Evolutionary conservation across 768 basidiomycete species (phyloP).

Genomic region (Pulveroboletus sp.): DNA sequence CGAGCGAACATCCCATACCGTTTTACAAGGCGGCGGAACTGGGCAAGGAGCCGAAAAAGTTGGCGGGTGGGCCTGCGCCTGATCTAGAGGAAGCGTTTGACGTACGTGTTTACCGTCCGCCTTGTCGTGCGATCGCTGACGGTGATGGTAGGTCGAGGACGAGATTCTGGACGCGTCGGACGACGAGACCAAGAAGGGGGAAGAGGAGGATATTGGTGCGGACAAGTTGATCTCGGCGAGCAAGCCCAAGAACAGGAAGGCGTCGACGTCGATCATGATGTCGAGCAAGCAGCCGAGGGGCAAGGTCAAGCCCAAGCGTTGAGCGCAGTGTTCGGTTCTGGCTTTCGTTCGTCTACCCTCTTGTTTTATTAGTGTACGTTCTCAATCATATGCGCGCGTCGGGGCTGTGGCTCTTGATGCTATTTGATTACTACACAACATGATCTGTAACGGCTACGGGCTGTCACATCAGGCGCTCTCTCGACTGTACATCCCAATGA

Average conservation of each 20-base stretch:
- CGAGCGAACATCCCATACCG: conserved; percentile 85
- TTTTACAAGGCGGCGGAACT: conserved; percentile 87
- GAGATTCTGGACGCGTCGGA: conserved; percentile 45
- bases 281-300: conserved; percentile 18
- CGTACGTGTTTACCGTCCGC: conserved; percentile 38
- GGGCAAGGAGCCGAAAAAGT: conserved; percentile 76
- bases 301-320: conserved; percentile 19
- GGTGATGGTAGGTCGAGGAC: conserved; percentile 42
- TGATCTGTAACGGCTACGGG: too few relatives aligned
- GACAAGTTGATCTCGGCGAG: conserved; percentile 60
- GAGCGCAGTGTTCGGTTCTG: neutral
- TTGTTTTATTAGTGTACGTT: neutral
- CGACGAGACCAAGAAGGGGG: conserved; percentile 37
- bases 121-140: neutral
- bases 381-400: too few relatives aligned
- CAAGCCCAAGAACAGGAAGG: conserved; percentile 38
- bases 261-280: neutral
- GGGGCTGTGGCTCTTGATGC: too few relatives aligned
- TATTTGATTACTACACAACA: too few relatives aligned
- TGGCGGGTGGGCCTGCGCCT: conserved; percentile 69
- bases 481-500: too few relatives aligned
- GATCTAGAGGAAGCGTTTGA: conserved; percentile 93
- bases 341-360: neutral
- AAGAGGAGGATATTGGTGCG: conserved; percentile 42
- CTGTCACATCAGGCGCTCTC: too few relatives aligned